Conservation (phyloP, 495 filamentous ascomycete genomes). For the Penicillium dipodomyicola region DNA sequence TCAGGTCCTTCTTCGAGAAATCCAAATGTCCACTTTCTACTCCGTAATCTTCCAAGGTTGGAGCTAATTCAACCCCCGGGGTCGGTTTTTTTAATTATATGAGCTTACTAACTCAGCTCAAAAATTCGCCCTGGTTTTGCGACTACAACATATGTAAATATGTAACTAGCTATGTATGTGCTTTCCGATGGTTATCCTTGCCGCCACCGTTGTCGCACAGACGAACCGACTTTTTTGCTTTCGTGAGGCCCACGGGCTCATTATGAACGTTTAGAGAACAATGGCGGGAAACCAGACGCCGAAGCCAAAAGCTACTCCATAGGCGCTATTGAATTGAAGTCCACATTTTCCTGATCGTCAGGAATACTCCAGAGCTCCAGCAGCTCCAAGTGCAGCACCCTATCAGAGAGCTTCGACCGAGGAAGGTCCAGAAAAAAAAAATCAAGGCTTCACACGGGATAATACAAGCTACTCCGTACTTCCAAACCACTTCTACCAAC, state of each 20-base stretch:
- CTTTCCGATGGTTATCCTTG: constrained; percentile 1
- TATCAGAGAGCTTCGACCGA: not conserved
- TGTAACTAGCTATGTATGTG: not conserved
- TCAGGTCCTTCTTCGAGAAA: constrained; percentile 28
- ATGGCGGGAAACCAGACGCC: not conserved
- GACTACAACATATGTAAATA: not conserved
- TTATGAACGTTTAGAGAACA: not conserved
- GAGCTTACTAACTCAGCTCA: not conserved
- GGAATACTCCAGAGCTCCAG: not conserved
- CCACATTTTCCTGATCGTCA: constrained; percentile 6
- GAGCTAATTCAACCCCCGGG: constrained; percentile 3
- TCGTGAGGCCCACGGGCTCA: constrained; percentile 11
- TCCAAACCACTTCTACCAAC: constrained; percentile 4
- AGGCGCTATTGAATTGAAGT: constrained; percentile 10
- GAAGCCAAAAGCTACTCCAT: not conserved
- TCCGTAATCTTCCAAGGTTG: not conserved
- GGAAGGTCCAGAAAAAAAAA: not conserved
- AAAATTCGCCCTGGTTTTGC: constrained; percentile 4
- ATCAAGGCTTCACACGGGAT: not conserved
- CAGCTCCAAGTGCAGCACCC: not conserved
- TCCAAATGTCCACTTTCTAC: constrained; percentile 9
- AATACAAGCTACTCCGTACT: not conserved
- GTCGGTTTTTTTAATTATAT: not conserved
- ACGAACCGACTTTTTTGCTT: constrained; percentile 4
- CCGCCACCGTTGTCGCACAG: constrained; percentile 24